These are phyloP conservation scores for Stagonosporopsis rhizophila DNA, from an alignment of 2,329 filamentous ascomycete species.

Conservation along the genomic window DNA sequence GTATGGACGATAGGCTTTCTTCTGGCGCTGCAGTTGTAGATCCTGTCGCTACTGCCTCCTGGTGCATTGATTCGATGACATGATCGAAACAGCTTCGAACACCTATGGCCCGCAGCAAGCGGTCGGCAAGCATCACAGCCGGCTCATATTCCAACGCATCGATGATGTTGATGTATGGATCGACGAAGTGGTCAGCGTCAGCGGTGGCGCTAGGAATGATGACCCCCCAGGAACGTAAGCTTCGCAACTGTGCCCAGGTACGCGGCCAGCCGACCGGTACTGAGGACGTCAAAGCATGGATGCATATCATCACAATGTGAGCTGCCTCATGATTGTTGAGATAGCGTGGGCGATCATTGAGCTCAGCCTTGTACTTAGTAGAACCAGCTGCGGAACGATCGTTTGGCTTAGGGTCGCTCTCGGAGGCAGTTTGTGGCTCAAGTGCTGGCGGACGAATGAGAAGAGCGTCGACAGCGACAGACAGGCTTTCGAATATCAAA, in stretches of 20 bases:
- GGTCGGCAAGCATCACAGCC: constrained; percentile 58
- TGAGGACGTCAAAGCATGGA: constrained; percentile 49
- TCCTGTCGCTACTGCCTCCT: neutral
- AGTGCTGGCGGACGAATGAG: constrained; percentile 47
- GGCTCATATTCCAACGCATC: constrained; percentile 60
- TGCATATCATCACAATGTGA: constrained; percentile 51
- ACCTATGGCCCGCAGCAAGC: constrained; percentile 58
- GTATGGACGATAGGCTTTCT: constrained; percentile 22
- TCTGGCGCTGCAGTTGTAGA: neutral
- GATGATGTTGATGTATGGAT: constrained; percentile 45
- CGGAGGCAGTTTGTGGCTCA: constrained; percentile 33
- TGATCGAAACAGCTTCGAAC: constrained; percentile 59
- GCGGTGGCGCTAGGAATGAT: constrained; percentile 32
- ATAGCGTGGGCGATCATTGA: constrained; percentile 24
- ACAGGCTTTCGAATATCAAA: constrained; percentile 49
- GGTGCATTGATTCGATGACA: constrained; percentile 48
- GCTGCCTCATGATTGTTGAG: constrained; percentile 47
- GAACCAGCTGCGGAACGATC: neutral
- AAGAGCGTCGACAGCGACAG: constrained; percentile 39
- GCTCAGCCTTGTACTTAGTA: neutral
- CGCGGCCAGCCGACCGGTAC: constrained; percentile 42
- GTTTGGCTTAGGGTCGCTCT: constrained; percentile 29
- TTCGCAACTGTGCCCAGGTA: constrained; percentile 48
- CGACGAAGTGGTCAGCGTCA: constrained; percentile 30
- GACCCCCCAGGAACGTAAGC: constrained; percentile 47